Evolutionary conservation across 148 eudicot genomes (phyloP).

Genomic region (Tetragonia tetragonoides): DNA sequence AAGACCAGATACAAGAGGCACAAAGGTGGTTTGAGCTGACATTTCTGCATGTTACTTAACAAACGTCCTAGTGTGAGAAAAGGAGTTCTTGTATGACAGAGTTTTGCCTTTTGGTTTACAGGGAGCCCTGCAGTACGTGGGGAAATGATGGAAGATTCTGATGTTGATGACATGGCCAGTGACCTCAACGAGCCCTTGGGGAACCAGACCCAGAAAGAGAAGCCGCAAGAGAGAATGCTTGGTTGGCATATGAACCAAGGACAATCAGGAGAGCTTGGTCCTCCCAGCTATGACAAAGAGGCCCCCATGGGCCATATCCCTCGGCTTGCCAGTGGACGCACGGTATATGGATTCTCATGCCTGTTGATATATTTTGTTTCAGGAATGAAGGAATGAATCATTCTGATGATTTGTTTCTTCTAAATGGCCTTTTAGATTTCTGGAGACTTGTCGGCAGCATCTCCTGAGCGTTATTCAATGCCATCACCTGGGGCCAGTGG

Average conservation of each 20-base stretch:
- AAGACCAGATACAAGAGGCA: constrained; percentile 71
- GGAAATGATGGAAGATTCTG: constrained; percentile 43
- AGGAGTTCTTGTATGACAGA: background rate
- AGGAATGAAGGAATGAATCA: background rate
- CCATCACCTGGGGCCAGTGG: constrained; percentile 39
- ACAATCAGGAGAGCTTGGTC: constrained; percentile 36
- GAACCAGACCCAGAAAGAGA: constrained; percentile 26
- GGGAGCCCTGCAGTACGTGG: constrained; percentile 44
- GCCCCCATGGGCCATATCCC: constrained; percentile 38
- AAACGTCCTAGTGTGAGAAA: background rate
- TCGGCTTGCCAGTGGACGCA: constrained; percentile 37
- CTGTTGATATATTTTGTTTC: background rate
- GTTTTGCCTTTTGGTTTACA: constrained; percentile 17
- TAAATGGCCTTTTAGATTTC: constrained; percentile 24
- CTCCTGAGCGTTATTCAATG: constrained; percentile 40
- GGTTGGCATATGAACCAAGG: constrained; percentile 43
- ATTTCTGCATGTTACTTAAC: background rate
- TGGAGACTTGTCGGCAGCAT: constrained; percentile 48
- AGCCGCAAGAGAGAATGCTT: constrained; percentile 30
- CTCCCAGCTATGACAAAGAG: constrained; percentile 39
- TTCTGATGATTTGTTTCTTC: background rate
- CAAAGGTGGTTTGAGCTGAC: constrained; percentile 40
- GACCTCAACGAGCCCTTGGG: constrained; percentile 31
- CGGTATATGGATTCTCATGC: constrained; percentile 19
- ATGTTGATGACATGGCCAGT: constrained; percentile 36